Evolutionary conservation across 805 yeast genomes (phyloP), one percentile per base, ranked within the genome.

Genomic region (Starmerella etchellsii): DNA sequence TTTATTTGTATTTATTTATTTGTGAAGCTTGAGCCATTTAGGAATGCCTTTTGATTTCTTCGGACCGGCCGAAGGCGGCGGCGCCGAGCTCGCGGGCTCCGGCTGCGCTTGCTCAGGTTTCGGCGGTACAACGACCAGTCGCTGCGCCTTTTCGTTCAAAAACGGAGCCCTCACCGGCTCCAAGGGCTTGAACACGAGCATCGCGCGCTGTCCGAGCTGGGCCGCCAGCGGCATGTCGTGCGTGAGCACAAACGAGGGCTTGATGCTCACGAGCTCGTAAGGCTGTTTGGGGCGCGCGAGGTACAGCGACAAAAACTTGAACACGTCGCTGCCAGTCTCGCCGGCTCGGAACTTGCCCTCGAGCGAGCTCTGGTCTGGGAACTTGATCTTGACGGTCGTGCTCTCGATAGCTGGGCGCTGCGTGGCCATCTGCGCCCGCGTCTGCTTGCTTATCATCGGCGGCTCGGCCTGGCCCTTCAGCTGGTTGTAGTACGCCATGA

Each of bases 331-430:
- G 4, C 67, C 58, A 0, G 70, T 66, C 36, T 73, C 73, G 1
- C 51, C 49, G 6, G 73, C 65, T 10, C 54, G 52, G 47, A 78
- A 69, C n/a, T 60, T 64, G 15, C 72, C 61, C 48, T 77, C 76
- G 1, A 77, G 53, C 19, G 61, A 62, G 2, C 67, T 63, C 40
- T 67, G 65, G 54, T 78, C 81, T 0, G 82, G 81, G 43, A 78
- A 70, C 39, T 70, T 64, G 10, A 78, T 51, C 41, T 83, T 62
- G 1, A 77, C 54, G 7, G 62, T 54, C 38, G 73, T 67, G 36
- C 56, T 34, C 18, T 45, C 42, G 14, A 56, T 41, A n/a, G 58
- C 30, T 46, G 44, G 23, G 32, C 46, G 39, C 53, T 60, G 46
- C 46, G 52, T 42, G 42, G 27, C n/a, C 43, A 57, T 47, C 50